A percentile compares a stretch with the other conserved stretches of the same genome.
phyloP scores from a whole-genome alignment of 2,329 filamentous ascomycete genomes.

The Pseudopithomyces maydicus region DNA sequence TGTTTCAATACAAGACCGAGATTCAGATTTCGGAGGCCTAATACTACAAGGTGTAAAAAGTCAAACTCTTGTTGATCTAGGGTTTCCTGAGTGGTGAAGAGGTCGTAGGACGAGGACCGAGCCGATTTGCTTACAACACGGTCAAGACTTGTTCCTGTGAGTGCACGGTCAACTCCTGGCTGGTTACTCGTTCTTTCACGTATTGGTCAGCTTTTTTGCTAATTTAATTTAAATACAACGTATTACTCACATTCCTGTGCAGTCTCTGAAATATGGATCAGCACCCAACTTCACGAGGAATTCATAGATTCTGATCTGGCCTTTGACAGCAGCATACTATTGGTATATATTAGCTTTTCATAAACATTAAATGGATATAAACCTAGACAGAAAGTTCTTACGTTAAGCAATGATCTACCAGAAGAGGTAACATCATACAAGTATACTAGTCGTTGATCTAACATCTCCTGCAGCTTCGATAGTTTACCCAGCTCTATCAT shows the following conservation, averaged over 20 bases:
- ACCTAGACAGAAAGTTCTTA: too few species aligned
- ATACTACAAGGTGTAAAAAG: constrained; percentile 8
- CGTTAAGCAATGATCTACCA: not conserved
- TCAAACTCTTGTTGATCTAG: constrained; percentile 12
- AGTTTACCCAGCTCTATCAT: constrained; percentile 11
- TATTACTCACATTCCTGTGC: constrained; percentile 5
- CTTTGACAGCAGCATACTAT: constrained; percentile 12
- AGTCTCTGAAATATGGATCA: constrained; percentile 10
- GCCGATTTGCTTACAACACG: not conserved
- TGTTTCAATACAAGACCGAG: constrained; percentile 6
- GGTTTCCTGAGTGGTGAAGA: constrained; percentile 2
- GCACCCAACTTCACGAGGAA: constrained; percentile 3
- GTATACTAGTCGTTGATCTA: not conserved
- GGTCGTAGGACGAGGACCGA: not conserved
- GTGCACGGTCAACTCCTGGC: constrained; percentile 8
- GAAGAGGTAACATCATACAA: constrained; percentile 1
- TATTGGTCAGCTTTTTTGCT: not conserved
- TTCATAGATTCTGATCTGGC: constrained; percentile 8
- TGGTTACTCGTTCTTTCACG: constrained; percentile 3
- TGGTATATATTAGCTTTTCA: too few species aligned
- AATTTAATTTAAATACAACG: not conserved
- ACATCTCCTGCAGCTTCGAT: not conserved
- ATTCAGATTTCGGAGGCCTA: not conserved
- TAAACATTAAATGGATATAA: too few species aligned
- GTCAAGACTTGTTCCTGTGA: constrained; percentile 5